phyloP scores from a whole-genome alignment of 2,329 filamentous ascomycete genomes.

The Emericellopsis cladophorae region DNA sequence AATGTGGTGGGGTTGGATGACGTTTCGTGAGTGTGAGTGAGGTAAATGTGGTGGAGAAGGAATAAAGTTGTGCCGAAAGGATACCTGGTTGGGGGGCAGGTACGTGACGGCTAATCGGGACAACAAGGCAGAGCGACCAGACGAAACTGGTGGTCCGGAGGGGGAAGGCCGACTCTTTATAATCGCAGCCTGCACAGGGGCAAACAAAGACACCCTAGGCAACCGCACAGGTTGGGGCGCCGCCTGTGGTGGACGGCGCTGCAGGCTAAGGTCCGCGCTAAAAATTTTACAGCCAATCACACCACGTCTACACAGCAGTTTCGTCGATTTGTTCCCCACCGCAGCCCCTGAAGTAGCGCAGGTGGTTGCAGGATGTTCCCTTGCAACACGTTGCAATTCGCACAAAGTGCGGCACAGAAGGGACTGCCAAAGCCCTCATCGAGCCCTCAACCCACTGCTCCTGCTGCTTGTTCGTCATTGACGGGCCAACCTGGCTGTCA shows the following conservation, averaged over 20 bases:
- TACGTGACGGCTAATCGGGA: constrained; percentile 37
- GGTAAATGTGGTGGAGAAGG: constrained; percentile 4
- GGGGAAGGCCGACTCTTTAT: constrained; percentile 44
- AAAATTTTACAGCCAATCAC: constrained; percentile 24
- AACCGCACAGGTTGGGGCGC: constrained; percentile 30
- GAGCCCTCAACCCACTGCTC: too few species aligned
- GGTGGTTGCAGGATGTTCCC: neutral
- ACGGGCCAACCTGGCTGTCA: too few species aligned
- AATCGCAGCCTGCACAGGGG: constrained; percentile 31
- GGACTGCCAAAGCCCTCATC: too few species aligned
- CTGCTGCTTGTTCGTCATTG: too few species aligned
- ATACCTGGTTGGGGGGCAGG: constrained; percentile 21
- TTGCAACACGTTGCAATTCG: neutral
- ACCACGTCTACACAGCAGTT: constrained; percentile 13
- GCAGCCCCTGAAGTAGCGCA: constrained; percentile 24
- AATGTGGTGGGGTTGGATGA: constrained; percentile 4
- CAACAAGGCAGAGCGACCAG: constrained; percentile 40
- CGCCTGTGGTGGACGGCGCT: constrained; percentile 23
- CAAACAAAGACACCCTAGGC: constrained; percentile 26
- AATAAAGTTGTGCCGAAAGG: constrained; percentile 24
- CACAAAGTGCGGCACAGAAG: too few species aligned
- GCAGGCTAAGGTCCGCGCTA: constrained; percentile 23
- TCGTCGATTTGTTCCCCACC: constrained; percentile 21
- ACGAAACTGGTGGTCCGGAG: constrained; percentile 21
- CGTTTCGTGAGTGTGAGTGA: constrained; percentile 5